Base-by-base conservation (phyloP, 768 basidiomycete genomes). In the Favolaschia claudopus region DNA sequence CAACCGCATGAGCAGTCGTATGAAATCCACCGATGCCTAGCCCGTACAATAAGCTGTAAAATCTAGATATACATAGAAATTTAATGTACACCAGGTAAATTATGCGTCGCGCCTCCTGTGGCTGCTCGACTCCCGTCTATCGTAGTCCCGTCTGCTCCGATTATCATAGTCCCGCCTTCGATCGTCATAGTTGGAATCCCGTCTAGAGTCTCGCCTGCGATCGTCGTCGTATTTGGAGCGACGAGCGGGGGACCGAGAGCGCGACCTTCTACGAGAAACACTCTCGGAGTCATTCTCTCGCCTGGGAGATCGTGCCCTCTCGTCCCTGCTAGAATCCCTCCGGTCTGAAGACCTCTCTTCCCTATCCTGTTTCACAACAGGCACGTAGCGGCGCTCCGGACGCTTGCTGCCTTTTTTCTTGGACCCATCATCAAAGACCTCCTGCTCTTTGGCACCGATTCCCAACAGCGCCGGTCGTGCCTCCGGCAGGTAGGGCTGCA, bases 391-490 rank as follows among this genome's bases (percentile, higher is more conserved):
- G 76, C 85, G 87, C 52, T 93, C 92, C 4, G 84, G 83, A 29
- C 81, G 76, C 66, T 75, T 82, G 64, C 70, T 77, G 7, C 74
- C 74, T 68, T 79, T 83, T 75, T 79, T 85, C 71, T 71, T 79
- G 66, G 77, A 85, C 19, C 90, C 91, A 59, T 92, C 87, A 55
- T 93, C 89, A 5, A 85, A 81, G 0, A 84, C 80, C 67, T 91
- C 88, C 63, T 83, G 82, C 67, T 96, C 91, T 69, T 97, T 99
- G 3, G 97, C 97, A 2, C 97, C 96, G 27, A 99, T 90, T 0
- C 96, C 97, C 10, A 99, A 76, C 13, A 99, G 74, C 0, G 95
- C 89, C 0, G 96, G 95, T 15, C 97, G 83, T 2, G 91, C 79
- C 52, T 82, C 77, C 0, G 97, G 97, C 0, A 96, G 75, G 70